Conservation (phyloP, 2,329 filamentous ascomycete species). For the Sclerotinia spermophila region DNA sequence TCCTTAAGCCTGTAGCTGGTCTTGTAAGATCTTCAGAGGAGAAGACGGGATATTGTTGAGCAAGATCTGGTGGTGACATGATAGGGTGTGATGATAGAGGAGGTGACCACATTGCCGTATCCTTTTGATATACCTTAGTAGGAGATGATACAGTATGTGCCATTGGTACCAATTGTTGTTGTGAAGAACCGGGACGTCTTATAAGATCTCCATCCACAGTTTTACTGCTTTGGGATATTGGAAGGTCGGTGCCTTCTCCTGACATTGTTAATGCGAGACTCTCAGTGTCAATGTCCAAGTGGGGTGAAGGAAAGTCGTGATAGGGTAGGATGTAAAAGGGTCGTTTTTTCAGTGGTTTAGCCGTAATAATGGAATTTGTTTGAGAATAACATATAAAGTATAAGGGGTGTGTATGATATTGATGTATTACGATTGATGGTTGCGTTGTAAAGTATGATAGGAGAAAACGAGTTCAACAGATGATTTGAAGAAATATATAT, state of each 20-base stretch:
- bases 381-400: neutral
- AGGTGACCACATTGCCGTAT: constrained; percentile 13
- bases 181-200: constrained; percentile 5
- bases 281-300: constrained; percentile 3
- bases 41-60: constrained; percentile 7
- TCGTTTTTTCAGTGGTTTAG: constrained; percentile 1
- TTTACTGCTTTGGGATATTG: neutral
- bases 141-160: neutral
- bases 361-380: neutral
- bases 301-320: constrained; percentile 1
- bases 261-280: constrained; percentile 8
- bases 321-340: constrained; percentile 6
- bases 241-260: constrained; percentile 11
- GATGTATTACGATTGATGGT: constrained; percentile 7
- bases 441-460: neutral
- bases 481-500: constrained; percentile 13
- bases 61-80: constrained; percentile 6
- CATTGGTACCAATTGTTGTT: constrained; percentile 4
- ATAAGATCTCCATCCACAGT: neutral
- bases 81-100: constrained; percentile 12
- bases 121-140: constrained; percentile 3
- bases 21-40: constrained; percentile 15
- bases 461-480: neutral
- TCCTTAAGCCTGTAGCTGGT: constrained; percentile 4
- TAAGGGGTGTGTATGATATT: neutral